Conservation (phyloP, 768 basidiomycete genomes). For the Mycena galericulata region DNA sequence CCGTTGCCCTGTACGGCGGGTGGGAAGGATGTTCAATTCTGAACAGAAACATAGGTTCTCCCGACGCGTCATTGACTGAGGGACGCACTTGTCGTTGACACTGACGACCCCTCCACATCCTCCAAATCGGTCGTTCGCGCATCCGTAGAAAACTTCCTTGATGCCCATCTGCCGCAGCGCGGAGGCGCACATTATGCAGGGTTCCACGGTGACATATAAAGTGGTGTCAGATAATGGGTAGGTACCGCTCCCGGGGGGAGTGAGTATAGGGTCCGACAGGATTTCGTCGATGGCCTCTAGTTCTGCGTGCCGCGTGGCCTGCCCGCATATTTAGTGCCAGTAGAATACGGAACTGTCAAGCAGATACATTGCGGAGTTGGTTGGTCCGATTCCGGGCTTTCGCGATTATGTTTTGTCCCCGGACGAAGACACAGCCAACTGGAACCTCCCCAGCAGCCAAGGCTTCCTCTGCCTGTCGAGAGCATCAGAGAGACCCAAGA, state of each 20-base stretch:
- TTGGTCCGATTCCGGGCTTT: slow-evolving; percentile 94
- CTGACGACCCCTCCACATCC: slow-evolving; percentile 96
- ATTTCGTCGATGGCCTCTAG: slow-evolving; percentile 96
- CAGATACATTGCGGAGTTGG: slow-evolving; percentile 85
- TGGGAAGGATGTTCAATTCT: slow-evolving; percentile 82
- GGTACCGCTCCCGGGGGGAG: slow-evolving; percentile 55
- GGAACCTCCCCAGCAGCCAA: slow-evolving; percentile 89
- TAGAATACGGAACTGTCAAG: neutral
- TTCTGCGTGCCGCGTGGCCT: slow-evolving; percentile 98
- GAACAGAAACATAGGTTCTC: slow-evolving; percentile 16
- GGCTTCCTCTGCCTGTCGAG: slow-evolving; percentile 83
- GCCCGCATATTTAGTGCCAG: slow-evolving; percentile 15
- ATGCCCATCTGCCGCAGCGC: slow-evolving; percentile 95
- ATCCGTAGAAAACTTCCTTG: slow-evolving; percentile 91
- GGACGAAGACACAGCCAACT: slow-evolving; percentile 95
- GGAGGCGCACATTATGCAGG: slow-evolving; percentile 99
- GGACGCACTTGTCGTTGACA: slow-evolving; percentile 79
- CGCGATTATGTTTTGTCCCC: slow-evolving; percentile 82
- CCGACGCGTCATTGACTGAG: slow-evolving; percentile 2
- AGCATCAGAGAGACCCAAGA: slow-evolving; percentile 24
- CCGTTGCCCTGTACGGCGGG: slow-evolving; percentile 77
- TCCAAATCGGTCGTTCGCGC: slow-evolving; percentile 95
- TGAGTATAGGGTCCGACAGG: slow-evolving; percentile 70
- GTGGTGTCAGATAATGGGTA: slow-evolving; percentile 80
- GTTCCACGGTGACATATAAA: slow-evolving; percentile 98